Evolutionary conservation across 768 basidiomycete genomes (phyloP).

Genomic region (Lentinus tigrinus): DNA sequence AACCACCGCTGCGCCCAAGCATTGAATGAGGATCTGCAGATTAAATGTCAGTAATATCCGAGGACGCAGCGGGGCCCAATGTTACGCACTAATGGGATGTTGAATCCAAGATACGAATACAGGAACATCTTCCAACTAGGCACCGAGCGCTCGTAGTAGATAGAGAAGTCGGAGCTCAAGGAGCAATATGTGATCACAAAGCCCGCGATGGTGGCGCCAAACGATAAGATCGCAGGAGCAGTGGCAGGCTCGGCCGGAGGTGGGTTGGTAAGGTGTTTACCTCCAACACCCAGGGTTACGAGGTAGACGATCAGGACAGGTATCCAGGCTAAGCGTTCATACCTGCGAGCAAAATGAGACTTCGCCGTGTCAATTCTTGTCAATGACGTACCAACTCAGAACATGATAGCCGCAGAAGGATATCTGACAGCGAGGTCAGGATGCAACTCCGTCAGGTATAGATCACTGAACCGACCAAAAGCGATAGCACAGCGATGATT

Average conservation of each 20-base stretch:
- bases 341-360: conserved; percentile 41
- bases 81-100: conserved; percentile 53
- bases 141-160: conserved; percentile 59
- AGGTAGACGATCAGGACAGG: conserved; percentile 75
- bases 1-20: conserved; percentile 69
- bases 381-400: conserved; percentile 47
- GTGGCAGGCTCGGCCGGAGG: conserved; percentile 53
- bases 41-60: not conserved
- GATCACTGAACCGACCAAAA: conserved; percentile 41
- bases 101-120: conserved; percentile 65
- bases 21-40: conserved; percentile 39
- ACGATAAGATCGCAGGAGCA: conserved; percentile 54
- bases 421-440: conserved; percentile 35
- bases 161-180: conserved; percentile 72
- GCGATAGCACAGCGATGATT: conserved; percentile 66
- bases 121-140: conserved; percentile 61
- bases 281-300: conserved; percentile 71
- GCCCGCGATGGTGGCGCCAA: conserved; percentile 69
- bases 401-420: conserved; percentile 68
- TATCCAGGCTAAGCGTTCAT: conserved; percentile 75
- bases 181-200: conserved; percentile 66
- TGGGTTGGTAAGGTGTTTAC: conserved; percentile 57
- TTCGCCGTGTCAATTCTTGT: not conserved
- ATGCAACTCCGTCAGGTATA: conserved; percentile 8
- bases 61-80: conserved; percentile 6